Evolutionary conservation across 2,329 filamentous ascomycete genomes (phyloP).

Genomic region (Falciphora oryzae): DNA sequence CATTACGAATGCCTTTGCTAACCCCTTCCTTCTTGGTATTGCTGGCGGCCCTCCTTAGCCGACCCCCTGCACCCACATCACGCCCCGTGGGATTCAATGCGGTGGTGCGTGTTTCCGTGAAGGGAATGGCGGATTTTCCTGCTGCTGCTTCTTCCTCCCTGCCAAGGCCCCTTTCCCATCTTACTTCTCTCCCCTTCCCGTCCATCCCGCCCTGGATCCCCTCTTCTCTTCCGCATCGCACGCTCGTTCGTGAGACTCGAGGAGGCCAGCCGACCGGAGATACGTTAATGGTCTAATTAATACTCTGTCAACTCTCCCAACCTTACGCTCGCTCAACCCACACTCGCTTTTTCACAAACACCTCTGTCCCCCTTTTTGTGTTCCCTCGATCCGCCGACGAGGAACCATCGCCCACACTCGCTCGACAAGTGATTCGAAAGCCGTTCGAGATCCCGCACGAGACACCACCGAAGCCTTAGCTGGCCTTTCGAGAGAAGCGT

Average conservation of each 20-base stretch:
- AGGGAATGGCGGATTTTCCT: background rate
- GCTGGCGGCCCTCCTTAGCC: background rate
- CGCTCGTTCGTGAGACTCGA: background rate
- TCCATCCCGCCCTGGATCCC: background rate
- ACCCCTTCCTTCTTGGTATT: background rate
- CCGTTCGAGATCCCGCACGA: background rate
- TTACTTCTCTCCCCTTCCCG: constrained; percentile 3
- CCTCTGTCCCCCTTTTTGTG: background rate
- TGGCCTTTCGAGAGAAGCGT: background rate
- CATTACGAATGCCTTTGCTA: background rate
- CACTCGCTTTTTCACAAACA: background rate
- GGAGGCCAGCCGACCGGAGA: background rate
- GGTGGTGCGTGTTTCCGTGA: background rate
- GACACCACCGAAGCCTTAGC: background rate
- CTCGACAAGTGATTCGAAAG: background rate
- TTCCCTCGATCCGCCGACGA: background rate
- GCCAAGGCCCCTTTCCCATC: background rate
- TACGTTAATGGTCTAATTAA: background rate
- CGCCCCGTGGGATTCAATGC: background rate
- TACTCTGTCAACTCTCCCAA: background rate
- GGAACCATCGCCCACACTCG: background rate
- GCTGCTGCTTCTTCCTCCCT: background rate
- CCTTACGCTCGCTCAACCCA: background rate
- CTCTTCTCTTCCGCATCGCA: constrained; percentile 3
- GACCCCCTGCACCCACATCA: constrained; percentile 1